phyloP scores from a whole-genome alignment of 2,329 filamentous ascomycete genomes.

The Exophiala spinifera region DNA sequence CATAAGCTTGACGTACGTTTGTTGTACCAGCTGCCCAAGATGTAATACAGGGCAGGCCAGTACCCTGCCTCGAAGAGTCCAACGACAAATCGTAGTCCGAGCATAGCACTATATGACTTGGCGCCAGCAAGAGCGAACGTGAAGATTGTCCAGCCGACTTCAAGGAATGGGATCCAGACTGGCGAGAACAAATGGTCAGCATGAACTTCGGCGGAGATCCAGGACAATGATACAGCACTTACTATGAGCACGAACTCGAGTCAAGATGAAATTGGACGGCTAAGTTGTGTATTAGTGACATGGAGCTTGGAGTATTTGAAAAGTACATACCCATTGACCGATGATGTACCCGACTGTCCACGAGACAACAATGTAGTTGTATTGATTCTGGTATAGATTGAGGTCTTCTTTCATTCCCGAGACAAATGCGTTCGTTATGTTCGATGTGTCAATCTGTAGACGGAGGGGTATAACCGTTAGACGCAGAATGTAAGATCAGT shows the following conservation, averaged over 20 bases:
- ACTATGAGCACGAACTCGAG: slow-evolving; percentile 22
- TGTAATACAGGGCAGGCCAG: slow-evolving; percentile 28
- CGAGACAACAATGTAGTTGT: slow-evolving; percentile 41
- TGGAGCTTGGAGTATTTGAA: slow-evolving; percentile 24
- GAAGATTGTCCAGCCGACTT: slow-evolving; percentile 21
- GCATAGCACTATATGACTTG: slow-evolving; percentile 12
- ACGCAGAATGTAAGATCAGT: no score
- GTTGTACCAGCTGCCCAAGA: slow-evolving; percentile 20
- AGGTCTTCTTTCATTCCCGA: slow-evolving; percentile 54
- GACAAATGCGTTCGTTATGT: slow-evolving; percentile 46
- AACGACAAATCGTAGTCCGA: slow-evolving; percentile 18
- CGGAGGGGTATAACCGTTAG: no score
- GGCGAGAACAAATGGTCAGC: slow-evolving; percentile 37
- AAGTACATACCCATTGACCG: slow-evolving; percentile 51
- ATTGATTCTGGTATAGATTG: slow-evolving; percentile 51
- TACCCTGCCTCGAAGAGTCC: slow-evolving; percentile 21
- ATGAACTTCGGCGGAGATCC: slow-evolving; percentile 40
- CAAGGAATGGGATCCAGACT: slow-evolving; percentile 31
- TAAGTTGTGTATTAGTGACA: slow-evolving; percentile 2
- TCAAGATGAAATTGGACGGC: slow-evolving; percentile 23
- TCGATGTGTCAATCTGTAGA: slow-evolving; percentile 18
- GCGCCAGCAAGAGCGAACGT: slow-evolving; percentile 19
- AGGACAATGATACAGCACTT: slow-evolving; percentile 41
- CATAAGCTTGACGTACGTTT: slow-evolving; percentile 12
- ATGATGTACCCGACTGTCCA: slow-evolving; percentile 23